Evolutionary conservation across 2,329 filamentous ascomycete species (phyloP), one percentile per base, ranked within the genome.

Genomic region (Aspergillus texensis): DNA sequence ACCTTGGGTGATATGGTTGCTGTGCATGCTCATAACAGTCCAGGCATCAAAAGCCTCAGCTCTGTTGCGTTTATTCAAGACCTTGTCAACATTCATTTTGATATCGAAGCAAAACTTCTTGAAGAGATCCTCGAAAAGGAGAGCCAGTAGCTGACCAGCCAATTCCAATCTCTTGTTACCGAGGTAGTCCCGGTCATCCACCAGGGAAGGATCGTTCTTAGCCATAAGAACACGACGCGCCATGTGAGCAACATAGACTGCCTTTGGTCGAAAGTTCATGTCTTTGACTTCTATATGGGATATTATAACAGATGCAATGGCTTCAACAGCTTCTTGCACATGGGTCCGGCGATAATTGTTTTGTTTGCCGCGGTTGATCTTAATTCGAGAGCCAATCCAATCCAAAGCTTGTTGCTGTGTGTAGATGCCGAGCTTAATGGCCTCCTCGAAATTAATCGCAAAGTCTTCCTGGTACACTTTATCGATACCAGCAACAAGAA

Each of bases 61-160:
- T 50, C 94, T 88, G 74, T 96, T 94, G 61, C 93, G 93, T 77
- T 97, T 98, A 79, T 96, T 96, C 65, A 98, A 81, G 4, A 95
- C 91, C 74, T 98, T 97, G 81, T 99, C 95, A 70, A 99, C 94
- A 68, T 91, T 94, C 80, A 92, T 88, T 78, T 96, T 97, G 76
- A 99, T 89, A 70, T 95, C 90, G 62, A 87, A 87, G 71, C 92
- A 91, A 78, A 97, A 97, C 65, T 92, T 91, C 82, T 99, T 99
- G 87, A 99, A 99, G 64, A 97, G 80, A 83, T 99, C 96, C 78
- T 99, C 96, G 70, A 99, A 99, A 0, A 99, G 85, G 1, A 99
- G 85, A 3, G 95, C 94, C 65, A 99, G 82, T 75, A 99, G 89
- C 79, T 98, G 95, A 0, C 95, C 95, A 60, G 96, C 96, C 79